These are phyloP conservation scores for Perkinsus olseni DNA, from an alignment of 169 alveolate genomes.

Conservation along the genomic window DNA sequence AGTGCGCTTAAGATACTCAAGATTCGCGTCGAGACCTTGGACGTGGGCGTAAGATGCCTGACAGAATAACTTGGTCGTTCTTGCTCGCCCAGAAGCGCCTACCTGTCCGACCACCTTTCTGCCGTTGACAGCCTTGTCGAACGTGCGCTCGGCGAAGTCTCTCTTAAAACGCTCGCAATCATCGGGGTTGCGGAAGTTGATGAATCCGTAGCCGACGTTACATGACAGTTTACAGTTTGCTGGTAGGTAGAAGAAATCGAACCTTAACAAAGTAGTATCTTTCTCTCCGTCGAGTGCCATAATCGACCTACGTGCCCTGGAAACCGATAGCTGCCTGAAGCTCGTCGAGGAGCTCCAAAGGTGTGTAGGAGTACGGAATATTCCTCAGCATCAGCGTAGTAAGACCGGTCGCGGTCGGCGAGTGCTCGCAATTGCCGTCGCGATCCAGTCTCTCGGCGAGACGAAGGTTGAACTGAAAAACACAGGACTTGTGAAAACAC, in stretches of 20 bases:
- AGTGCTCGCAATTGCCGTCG: background rate
- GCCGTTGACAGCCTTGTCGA: background rate
- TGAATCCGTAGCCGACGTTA: background rate
- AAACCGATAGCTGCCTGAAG: background rate
- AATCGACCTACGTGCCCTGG: background rate
- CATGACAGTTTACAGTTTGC: background rate
- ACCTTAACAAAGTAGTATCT: too few species aligned
- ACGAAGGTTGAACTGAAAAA: background rate
- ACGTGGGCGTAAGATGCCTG: background rate
- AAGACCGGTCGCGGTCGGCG: background rate
- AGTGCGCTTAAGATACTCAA: background rate
- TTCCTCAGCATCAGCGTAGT: background rate
- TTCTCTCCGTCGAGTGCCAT: background rate
- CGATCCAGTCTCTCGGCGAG: background rate
- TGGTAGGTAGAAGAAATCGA: background rate
- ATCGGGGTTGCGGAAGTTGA: background rate
- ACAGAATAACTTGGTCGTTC: background rate
- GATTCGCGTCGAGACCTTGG: background rate
- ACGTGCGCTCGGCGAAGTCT: background rate
- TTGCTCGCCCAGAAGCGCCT: background rate
- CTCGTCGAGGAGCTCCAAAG: background rate
- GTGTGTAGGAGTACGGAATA: background rate
- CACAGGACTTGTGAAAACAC: background rate
- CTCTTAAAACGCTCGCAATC: background rate
- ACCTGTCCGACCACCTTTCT: background rate